phyloP scores from a whole-genome alignment of 2,329 filamentous ascomycete genomes.

The Ascocoryne sarcoides region DNA sequence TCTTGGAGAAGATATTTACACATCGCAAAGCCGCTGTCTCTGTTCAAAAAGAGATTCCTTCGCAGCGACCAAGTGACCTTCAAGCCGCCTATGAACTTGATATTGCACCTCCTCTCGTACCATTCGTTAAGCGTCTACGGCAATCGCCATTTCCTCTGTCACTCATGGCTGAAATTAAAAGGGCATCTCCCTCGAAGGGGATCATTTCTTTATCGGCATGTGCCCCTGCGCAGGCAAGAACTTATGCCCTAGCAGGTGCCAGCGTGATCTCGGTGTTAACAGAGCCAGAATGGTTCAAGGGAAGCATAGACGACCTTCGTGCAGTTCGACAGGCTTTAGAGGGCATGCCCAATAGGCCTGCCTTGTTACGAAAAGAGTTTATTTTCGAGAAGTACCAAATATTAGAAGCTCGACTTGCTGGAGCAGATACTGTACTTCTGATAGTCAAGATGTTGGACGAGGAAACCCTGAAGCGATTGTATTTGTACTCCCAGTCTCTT shows the following conservation, averaged over 20 bases:
- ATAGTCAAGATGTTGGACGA: conserved; percentile 97
- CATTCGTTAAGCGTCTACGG: conserved; percentile 69
- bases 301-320: conserved; percentile 86
- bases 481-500: conserved; percentile 78
- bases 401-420: conserved; percentile 82
- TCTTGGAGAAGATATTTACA: conserved; percentile 83
- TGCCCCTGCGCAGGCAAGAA: conserved; percentile 80
- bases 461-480: conserved; percentile 65
- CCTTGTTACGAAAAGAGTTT: conserved; percentile 90
- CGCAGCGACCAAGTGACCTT: conserved; percentile 72
- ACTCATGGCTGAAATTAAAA: conserved; percentile 94
- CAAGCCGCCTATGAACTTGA: conserved; percentile 81
- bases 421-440: conserved; percentile 86
- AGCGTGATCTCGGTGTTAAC: conserved; percentile 98
- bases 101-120: conserved; percentile 73
- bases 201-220: conserved; percentile 82
- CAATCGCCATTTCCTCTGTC: conserved; percentile 83
- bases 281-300: conserved; percentile 98
- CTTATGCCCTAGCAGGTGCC: conserved; percentile 87
- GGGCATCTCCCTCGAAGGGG: conserved; percentile 92
- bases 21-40: conserved; percentile 68
- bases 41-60: conserved; percentile 76
- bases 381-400: conserved; percentile 99
- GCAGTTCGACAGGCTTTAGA: conserved; percentile 82
- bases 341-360: conserved; percentile 85